phyloP scores from a whole-genome alignment of 176 grass and related monocot genomes.

The Juncus effusus region DNA sequence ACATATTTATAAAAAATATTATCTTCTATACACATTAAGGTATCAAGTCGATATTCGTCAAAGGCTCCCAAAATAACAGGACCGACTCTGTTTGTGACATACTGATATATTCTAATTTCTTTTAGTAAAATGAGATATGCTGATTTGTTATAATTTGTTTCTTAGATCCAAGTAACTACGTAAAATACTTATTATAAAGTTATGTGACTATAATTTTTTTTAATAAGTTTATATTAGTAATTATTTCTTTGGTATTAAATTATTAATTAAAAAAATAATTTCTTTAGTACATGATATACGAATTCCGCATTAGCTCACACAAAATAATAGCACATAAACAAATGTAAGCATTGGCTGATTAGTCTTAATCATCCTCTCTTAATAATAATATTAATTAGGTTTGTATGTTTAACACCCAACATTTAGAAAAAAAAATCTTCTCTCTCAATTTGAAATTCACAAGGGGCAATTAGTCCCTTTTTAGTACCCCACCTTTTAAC shows the following conservation, averaged over 20 bases:
- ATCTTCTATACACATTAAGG: too few species aligned
- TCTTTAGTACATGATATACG: neutral
- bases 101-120: too few species aligned
- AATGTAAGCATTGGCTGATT: neutral
- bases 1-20: too few species aligned
- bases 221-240: neutral
- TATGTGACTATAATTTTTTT: neutral
- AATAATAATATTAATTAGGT: neutral
- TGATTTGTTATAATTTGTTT: too few species aligned
- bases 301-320: neutral
- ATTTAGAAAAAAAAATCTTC: constrained; percentile 8
- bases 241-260: neutral
- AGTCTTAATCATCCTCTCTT: neutral
- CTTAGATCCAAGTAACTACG: too few species aligned
- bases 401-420: constrained; percentile 27
- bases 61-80: too few species aligned
- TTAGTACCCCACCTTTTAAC: constrained; percentile 15
- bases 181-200: too few species aligned
- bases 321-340: neutral
- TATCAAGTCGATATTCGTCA: too few species aligned
- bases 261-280: neutral
- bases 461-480: constrained; percentile 35
- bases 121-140: too few species aligned
- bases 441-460: constrained; percentile 32
- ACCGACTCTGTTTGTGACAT: too few species aligned